Evolutionary conservation across 78 protist genomes (phyloP), one percentile per base, ranked within the genome.

Genomic region (Polysphondylium violaceum): DNA sequence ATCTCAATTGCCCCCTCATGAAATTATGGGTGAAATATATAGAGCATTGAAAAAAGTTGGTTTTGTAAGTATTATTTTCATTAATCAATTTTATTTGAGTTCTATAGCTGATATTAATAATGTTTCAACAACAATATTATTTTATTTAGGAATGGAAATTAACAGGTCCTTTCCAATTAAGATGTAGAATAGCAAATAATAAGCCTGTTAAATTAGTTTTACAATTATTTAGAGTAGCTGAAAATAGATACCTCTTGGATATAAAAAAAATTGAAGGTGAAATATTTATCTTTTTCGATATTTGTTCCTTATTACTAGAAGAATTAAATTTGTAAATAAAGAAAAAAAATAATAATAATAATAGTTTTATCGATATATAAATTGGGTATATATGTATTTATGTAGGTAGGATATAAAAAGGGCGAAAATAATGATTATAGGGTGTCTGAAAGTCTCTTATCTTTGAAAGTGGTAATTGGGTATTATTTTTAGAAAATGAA

Each of bases 121-220:
- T 21, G n/a, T 19, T 40, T 23, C 16, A 63, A 65, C n/a, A 35
- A 3, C 27, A 40, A 27, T 41, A 36, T 64, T 31, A 29, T 47
- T 67, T 25, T 64, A 1, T 60, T 11, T 23, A 88, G 94, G 86
- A 79, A 74, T 90, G 94, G 94, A 90, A 90, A 50, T 41, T 56
- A 38, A 90, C 94, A 27, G 94, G 94, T 21, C 94, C 94, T 21
- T 90, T 69, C 47, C 88, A 90, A 77, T 50, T 90, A 12, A 78
- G 89, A 68, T 90, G 94, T 76, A 90, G 94, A 78, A 78, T 74
- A 58, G 27, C 44, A 23, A 12, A 17, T 3, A 50, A 43, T 53
- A 77, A 60, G 25, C 91, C 74, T 19, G 59, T 90, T 23, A 90
- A 90, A 65, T 33, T 90, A 9, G 88, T 76, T 38, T 55, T 90